These are phyloP conservation scores for Przewalskia tangutica DNA, from an alignment of 257 asterid genomes.

Conservation along the genomic window DNA sequence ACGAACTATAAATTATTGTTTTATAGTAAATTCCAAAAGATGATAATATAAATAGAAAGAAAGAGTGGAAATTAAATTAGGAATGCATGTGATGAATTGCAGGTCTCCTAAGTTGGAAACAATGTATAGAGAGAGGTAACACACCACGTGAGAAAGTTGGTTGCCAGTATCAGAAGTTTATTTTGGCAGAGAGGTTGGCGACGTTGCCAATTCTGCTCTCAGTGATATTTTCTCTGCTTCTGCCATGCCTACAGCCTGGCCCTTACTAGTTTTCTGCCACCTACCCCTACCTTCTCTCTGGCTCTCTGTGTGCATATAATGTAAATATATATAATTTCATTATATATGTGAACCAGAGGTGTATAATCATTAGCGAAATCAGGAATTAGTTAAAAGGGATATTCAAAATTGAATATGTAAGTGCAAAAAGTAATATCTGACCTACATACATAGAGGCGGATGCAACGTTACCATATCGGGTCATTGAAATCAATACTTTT, in stretches of 20 bases:
- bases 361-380: not conserved
- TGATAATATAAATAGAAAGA: not conserved
- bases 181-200: conserved; percentile 2
- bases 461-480: not conserved
- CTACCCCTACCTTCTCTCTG: not conserved
- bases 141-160: conserved; percentile 6
- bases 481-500: no score
- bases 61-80: not conserved
- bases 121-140: not conserved
- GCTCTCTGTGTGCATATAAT: not conserved
- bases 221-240: not conserved
- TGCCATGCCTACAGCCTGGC: conserved; percentile 18
- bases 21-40: not conserved
- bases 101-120: conserved; percentile 4
- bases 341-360: no score
- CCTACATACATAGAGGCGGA: not conserved
- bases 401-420: no score
- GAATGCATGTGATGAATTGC: conserved; percentile 2
- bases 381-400: no score
- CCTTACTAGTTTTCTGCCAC: not conserved
- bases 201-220: not conserved
- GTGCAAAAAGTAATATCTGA: no score
- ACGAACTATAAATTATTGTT: not conserved
- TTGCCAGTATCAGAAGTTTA: not conserved
- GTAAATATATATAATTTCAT: not conserved